These are phyloP conservation scores for Cladosporium oxysporum DNA, from an alignment of 2,329 filamentous ascomycete species.

Conservation along the genomic window DNA sequence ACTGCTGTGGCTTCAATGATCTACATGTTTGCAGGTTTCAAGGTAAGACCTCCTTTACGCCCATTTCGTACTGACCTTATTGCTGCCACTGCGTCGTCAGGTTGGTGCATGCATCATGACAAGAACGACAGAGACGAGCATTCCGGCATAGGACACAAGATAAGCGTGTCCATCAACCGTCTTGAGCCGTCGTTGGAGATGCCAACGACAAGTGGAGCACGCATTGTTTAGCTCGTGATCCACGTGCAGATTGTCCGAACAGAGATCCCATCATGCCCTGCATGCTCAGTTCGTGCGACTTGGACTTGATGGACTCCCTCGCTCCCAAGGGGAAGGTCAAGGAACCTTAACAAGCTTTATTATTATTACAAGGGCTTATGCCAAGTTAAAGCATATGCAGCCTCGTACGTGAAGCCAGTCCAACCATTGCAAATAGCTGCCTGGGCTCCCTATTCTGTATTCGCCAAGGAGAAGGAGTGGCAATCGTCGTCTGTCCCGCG, in stretches of 20 bases:
- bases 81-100: neutral
- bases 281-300: neutral
- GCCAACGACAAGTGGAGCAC: conserved; percentile 3
- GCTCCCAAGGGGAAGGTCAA: neutral
- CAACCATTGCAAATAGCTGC: neutral
- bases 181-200: conserved; percentile 15
- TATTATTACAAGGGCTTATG: neutral
- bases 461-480: neutral
- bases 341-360: neutral
- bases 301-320: neutral
- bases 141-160: neutral
- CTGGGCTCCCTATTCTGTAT: neutral
- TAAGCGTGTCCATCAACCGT: neutral
- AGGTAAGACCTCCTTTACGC: conserved; percentile 5
- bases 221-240: neutral
- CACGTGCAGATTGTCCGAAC: conserved; percentile 5
- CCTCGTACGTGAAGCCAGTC: neutral
- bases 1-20: neutral
- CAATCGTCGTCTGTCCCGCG: neutral
- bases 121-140: neutral
- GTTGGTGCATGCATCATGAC: neutral
- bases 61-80: neutral
- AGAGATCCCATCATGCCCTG: neutral
- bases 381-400: neutral
- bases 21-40: conserved; percentile 13